Percentiles rank a stretch among this genome's conserved stretches.
These are phyloP conservation scores for Starmerella gropengiesseri DNA, from an alignment of 805 yeast genomes.

Conservation along the genomic window DNA sequence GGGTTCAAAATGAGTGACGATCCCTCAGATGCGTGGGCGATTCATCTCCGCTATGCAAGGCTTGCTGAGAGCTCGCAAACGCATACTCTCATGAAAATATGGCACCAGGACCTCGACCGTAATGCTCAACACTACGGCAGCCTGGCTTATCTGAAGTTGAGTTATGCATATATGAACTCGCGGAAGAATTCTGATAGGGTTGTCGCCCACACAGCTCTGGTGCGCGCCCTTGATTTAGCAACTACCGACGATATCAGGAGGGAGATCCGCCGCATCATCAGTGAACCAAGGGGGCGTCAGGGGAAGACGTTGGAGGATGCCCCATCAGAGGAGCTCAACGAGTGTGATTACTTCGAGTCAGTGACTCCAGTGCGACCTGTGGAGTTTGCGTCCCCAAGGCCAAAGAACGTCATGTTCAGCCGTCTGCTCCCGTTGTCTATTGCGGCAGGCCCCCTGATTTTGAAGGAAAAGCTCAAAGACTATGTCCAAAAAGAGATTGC, in stretches of 20 bases:
- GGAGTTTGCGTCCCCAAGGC: background rate
- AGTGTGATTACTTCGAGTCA: background rate
- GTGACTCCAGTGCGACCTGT: background rate
- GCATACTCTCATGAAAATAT: background rate
- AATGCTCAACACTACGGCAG: background rate
- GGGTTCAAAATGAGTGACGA: background rate
- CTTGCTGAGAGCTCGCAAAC: background rate
- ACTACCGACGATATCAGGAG: background rate
- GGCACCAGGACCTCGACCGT: background rate
- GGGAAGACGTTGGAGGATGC: background rate
- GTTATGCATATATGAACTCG: background rate
- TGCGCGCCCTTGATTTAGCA: background rate
- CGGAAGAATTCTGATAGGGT: background rate
- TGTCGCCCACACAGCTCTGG: background rate
- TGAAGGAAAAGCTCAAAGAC: slow-evolving; percentile 50
- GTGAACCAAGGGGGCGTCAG: background rate
- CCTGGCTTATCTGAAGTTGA: background rate
- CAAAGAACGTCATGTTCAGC: slow-evolving; percentile 34
- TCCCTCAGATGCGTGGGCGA: background rate
- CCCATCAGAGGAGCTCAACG: background rate
- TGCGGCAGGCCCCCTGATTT: slow-evolving; percentile 56
- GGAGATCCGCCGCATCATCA: background rate
- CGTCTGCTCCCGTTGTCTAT: slow-evolving; percentile 56
- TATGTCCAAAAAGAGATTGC: slow-evolving; percentile 39
- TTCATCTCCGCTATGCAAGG: background rate